Evolutionary conservation across 768 basidiomycete species (phyloP).

Genomic region (Trametes sanguinea): DNA sequence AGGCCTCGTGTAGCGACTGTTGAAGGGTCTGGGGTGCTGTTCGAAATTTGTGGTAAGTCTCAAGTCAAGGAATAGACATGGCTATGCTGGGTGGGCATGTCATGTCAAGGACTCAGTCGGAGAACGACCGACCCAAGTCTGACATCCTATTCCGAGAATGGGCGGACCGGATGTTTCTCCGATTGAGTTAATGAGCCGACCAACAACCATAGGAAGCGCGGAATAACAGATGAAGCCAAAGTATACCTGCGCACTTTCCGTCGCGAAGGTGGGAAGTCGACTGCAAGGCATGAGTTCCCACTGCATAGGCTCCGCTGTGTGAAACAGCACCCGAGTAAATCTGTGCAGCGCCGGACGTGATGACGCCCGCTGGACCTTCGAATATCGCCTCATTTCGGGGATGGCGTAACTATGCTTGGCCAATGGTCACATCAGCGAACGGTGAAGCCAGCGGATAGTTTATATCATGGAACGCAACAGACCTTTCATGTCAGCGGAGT

Average conservation of each 20-base stretch:
- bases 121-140: not conserved
- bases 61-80: not conserved
- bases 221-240: not conserved
- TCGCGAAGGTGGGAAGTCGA: slow-evolving; percentile 10
- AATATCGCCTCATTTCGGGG: too few relatives aligned
- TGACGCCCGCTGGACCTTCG: not conserved
- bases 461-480: too few relatives aligned
- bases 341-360: slow-evolving; percentile 1
- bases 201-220: slow-evolving; percentile 10
- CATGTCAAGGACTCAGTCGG: not conserved
- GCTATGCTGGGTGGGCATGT: not conserved
- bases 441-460: too few relatives aligned
- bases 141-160: not conserved
- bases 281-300: slow-evolving; percentile 6
- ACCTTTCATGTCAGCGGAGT: too few relatives aligned
- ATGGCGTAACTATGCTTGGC: too few relatives aligned
- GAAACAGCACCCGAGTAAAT: slow-evolving; percentile 3
- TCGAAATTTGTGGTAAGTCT: not conserved
- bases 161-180: slow-evolving; percentile 8
- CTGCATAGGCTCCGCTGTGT: slow-evolving; percentile 4
- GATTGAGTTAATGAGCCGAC: slow-evolving; percentile 16
- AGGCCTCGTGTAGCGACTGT: not conserved
- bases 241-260: not conserved
- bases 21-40: not conserved
- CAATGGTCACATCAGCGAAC: too few relatives aligned